Evolutionary conservation across 2,329 filamentous ascomycete genomes (phyloP).

Genomic region (Blastomyces parvus): DNA sequence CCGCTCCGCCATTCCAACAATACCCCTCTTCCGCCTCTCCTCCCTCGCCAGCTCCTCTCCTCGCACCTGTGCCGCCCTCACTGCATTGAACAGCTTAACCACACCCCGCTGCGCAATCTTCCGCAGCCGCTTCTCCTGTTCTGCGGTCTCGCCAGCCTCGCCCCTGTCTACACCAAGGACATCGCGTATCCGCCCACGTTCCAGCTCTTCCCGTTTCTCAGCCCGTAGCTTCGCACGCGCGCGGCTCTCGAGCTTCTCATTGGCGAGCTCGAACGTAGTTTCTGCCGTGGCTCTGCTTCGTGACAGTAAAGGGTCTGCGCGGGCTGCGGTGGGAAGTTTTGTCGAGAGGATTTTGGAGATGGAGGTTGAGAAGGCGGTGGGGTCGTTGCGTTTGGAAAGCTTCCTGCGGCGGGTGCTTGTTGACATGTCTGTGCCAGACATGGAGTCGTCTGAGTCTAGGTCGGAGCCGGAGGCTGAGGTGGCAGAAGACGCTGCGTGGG

Average conservation of each 20-base stretch:
- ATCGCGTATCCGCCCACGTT: slow-evolving; percentile 82
- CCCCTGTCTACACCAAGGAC: slow-evolving; percentile 57
- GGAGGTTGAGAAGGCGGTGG: slow-evolving; percentile 79
- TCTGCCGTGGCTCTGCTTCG: slow-evolving; percentile 67
- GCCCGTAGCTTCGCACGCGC: slow-evolving; percentile 69
- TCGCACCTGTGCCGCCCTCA: slow-evolving; percentile 83
- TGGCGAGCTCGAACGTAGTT: slow-evolving; percentile 61
- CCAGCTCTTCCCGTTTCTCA: slow-evolving; percentile 67
- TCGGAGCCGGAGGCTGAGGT: slow-evolving; percentile 27
- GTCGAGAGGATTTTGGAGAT: slow-evolving; percentile 87
- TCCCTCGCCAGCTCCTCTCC: slow-evolving; percentile 63
- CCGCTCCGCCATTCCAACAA: slow-evolving; percentile 68
- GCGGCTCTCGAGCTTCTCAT: slow-evolving; percentile 70
- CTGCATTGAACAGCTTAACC: slow-evolving; percentile 91
- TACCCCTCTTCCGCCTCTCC: slow-evolving; percentile 58
- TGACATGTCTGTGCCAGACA: slow-evolving; percentile 31
- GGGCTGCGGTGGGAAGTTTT: slow-evolving; percentile 72
- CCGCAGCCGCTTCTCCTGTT: slow-evolving; percentile 67
- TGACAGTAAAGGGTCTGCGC: slow-evolving; percentile 82
- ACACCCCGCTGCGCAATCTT: slow-evolving; percentile 91
- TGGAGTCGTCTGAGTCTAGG: slow-evolving; percentile 26
- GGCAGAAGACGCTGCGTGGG: slow-evolving; percentile 1
- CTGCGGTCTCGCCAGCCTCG: slow-evolving; percentile 46
- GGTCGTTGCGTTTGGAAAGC: slow-evolving; percentile 73
- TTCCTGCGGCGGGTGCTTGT: slow-evolving; percentile 24